These are phyloP conservation scores for Penicillium alfredii DNA, from an alignment of 495 filamentous ascomycete genomes.

Conservation along the genomic window DNA sequence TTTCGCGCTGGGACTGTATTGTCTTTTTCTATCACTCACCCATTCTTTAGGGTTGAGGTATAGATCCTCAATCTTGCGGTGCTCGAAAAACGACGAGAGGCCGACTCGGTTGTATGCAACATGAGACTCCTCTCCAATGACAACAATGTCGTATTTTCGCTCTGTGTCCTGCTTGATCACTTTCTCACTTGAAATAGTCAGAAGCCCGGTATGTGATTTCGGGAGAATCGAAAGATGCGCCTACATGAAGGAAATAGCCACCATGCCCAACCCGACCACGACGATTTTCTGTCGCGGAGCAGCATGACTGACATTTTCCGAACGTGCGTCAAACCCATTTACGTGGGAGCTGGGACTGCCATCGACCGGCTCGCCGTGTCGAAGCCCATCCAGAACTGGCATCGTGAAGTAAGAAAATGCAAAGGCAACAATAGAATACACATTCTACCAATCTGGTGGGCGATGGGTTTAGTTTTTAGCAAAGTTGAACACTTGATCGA, in stretches of 20 bases:
- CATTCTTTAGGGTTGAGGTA: constrained; percentile 89
- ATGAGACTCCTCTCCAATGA: constrained; percentile 89
- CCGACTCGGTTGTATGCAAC: constrained; percentile 95
- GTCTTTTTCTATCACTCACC: no score
- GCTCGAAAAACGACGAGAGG: constrained; percentile 89
- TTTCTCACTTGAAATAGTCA: constrained; percentile 61
- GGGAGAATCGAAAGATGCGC: constrained; percentile 18
- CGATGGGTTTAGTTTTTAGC: no score
- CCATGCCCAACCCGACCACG: constrained; percentile 91
- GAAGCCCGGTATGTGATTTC: neutral
- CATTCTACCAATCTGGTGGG: no score
- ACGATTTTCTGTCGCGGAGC: constrained; percentile 62
- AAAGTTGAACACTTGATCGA: no score
- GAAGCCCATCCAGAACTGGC: constrained; percentile 32
- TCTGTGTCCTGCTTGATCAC: constrained; percentile 79
- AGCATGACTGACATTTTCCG: no score
- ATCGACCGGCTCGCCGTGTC: constrained; percentile 25
- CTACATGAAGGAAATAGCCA: constrained; percentile 90
- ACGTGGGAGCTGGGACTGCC: constrained; percentile 15
- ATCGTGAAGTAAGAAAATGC: constrained; percentile 13
- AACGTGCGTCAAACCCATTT: no score
- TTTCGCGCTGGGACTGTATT: no score
- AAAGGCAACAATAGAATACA: neutral
- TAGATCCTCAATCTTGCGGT: constrained; percentile 81
- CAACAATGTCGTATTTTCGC: constrained; percentile 76